A percentile compares a stretch with the other conserved stretches of the same genome.
phyloP scores from a whole-genome alignment of 306 rosid genomes.

The Quercus parvula region DNA sequence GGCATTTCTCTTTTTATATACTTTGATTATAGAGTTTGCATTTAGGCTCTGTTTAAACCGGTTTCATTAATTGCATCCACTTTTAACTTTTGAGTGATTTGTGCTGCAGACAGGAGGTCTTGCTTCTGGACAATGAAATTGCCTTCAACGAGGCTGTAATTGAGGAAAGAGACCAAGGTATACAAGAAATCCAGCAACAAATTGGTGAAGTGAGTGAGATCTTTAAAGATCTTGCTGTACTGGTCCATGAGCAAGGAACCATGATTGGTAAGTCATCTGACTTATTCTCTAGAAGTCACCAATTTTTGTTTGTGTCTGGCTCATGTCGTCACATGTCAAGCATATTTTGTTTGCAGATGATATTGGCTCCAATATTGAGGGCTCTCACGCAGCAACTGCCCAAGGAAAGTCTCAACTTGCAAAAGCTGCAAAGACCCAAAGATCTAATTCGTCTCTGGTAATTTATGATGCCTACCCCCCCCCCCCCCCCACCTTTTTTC shows the following conservation, averaged over 20 bases:
- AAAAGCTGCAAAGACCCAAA: constrained; percentile 83
- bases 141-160: constrained; percentile 93
- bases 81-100: constrained; percentile 26
- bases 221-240: constrained; percentile 90
- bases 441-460: constrained; percentile 94
- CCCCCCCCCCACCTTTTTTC: not conserved
- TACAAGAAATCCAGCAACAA: constrained; percentile 93
- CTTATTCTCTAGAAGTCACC: not conserved
- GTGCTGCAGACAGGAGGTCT: constrained; percentile 76
- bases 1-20: not conserved
- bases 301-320: constrained; percentile 1
- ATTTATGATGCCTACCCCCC: not conserved
- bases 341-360: constrained; percentile 56
- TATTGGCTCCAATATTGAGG: constrained; percentile 74
- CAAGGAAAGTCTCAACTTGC: constrained; percentile 78
- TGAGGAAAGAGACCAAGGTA: constrained; percentile 97
- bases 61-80: constrained; percentile 10
- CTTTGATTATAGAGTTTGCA: not conserved
- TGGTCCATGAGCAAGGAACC: constrained; percentile 93
- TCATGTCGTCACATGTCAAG: constrained; percentile 25
- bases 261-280: constrained; percentile 59
- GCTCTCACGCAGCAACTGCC: constrained; percentile 70
- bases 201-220: constrained; percentile 97
- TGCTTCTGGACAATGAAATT: constrained; percentile 82
- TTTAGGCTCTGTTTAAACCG: not conserved